Evolutionary conservation across 2,329 filamentous ascomycete genomes (phyloP).

Genomic region (Trichoderma guizhouense): DNA sequence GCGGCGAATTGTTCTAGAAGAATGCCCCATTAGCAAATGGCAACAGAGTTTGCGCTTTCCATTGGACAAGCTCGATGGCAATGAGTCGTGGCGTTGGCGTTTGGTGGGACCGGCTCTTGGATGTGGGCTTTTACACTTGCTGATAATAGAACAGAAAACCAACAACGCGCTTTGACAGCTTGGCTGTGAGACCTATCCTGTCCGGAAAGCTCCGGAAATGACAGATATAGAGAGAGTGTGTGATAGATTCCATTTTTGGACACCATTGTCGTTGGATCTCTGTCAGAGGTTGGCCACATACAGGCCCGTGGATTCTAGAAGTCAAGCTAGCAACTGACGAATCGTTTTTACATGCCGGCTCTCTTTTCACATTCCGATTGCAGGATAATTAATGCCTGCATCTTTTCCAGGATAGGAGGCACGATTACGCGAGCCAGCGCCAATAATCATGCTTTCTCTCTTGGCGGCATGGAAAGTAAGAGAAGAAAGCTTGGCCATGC

Average conservation of each 20-base stretch:
- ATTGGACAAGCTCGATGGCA: background rate
- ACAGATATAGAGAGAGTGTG: background rate
- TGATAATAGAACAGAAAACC: background rate
- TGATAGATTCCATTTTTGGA: background rate
- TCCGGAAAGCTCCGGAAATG: constrained; percentile 14
- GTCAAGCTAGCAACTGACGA: background rate
- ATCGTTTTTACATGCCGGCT: background rate
- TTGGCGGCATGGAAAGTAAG: background rate
- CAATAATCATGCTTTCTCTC: background rate
- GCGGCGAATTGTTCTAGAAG: constrained; percentile 10
- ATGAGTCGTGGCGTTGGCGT: constrained; percentile 7
- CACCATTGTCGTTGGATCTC: background rate
- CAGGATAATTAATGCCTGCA: background rate
- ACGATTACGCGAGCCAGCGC: background rate
- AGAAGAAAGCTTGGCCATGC: background rate
- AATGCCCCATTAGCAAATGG: constrained; percentile 7
- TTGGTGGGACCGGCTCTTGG: background rate
- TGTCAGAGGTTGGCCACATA: background rate
- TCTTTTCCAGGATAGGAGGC: background rate
- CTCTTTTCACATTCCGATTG: background rate
- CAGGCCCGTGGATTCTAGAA: background rate
- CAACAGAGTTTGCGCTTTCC: background rate
- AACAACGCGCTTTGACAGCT: background rate
- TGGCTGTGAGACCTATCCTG: background rate
- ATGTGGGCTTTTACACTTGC: background rate